Conservation (phyloP, 257 asterid genomes). For the Petunia secreta region DNA sequence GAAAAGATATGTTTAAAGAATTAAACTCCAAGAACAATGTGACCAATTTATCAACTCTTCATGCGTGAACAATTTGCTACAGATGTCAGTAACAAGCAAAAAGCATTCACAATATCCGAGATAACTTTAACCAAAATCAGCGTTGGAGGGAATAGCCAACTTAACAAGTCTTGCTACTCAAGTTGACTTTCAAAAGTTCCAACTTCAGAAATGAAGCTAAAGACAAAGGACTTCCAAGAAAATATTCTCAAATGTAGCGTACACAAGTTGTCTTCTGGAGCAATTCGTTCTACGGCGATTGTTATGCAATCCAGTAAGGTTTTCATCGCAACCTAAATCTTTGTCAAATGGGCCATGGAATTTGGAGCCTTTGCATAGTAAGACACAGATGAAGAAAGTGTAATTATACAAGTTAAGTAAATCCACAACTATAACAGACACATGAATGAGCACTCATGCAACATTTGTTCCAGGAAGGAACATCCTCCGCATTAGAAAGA, state of each 20-base stretch:
- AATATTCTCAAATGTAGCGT: background rate
- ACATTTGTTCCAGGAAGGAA: conserved; percentile 1
- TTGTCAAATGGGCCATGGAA: background rate
- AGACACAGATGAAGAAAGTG: no score
- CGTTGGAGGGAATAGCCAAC: no score
- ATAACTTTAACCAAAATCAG: background rate
- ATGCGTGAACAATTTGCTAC: no score
- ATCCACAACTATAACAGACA: no score
- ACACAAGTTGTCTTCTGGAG: background rate
- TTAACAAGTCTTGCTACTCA: background rate
- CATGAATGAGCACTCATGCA: background rate
- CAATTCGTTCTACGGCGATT: background rate
- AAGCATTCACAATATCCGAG: background rate
- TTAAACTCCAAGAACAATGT: background rate
- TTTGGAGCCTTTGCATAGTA: no score
- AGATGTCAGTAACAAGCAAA: no score
- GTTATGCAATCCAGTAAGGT: background rate
- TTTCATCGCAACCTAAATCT: background rate
- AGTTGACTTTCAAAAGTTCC: background rate
- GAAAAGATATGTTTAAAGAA: background rate
- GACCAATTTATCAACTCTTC: no score
- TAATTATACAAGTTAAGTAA: no score
- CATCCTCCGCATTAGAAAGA: background rate
- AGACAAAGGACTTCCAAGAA: background rate
- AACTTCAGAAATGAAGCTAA: background rate